Evolutionary conservation across 192 early-diverging fungal species (phyloP).

Genomic region (Chytriomyces sp.): DNA sequence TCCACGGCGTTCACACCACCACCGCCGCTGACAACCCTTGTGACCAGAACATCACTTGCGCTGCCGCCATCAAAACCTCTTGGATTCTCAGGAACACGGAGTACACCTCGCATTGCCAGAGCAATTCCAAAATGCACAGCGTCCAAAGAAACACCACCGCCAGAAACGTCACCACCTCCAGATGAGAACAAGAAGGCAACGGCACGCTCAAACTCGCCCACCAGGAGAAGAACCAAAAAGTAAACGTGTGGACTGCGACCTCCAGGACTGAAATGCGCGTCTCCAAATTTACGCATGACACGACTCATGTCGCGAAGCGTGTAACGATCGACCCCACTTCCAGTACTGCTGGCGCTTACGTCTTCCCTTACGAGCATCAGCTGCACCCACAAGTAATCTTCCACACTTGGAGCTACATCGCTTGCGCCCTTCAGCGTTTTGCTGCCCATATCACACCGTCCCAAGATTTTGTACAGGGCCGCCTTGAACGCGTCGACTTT

Average conservation of each 20-base stretch:
- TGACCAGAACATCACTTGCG: constrained; percentile 16
- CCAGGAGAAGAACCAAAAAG: constrained; percentile 80
- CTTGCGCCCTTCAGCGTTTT: constrained; percentile 59
- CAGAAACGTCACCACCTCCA: constrained; percentile 12
- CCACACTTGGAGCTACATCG: constrained; percentile 76
- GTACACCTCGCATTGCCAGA: constrained; percentile 76
- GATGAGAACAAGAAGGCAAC: constrained; percentile 71
- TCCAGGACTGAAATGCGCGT: constrained; percentile 67
- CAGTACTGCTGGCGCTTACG: constrained; percentile 22
- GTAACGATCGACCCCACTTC: constrained; percentile 55
- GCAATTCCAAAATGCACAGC: constrained; percentile 91
- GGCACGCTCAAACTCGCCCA: constrained; percentile 91
- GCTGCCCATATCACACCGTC: constrained; percentile 78
- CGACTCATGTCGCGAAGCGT: constrained; percentile 67
- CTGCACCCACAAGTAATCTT: constrained; percentile 95
- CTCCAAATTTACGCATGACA: constrained; percentile 69
- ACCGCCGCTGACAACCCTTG: constrained; percentile 4
- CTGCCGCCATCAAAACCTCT: constrained; percentile 46
- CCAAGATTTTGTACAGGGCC: constrained; percentile 87
- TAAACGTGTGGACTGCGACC: constrained; percentile 66
- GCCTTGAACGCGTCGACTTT: constrained; percentile 89
- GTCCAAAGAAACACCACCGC: constrained; percentile 64
- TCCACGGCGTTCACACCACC: not conserved
- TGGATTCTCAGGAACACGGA: constrained; percentile 69
- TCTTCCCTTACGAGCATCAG: constrained; percentile 75